These are phyloP conservation scores for Auricularia cornea DNA, from an alignment of 768 basidiomycete genomes.

Conservation along the genomic window DNA sequence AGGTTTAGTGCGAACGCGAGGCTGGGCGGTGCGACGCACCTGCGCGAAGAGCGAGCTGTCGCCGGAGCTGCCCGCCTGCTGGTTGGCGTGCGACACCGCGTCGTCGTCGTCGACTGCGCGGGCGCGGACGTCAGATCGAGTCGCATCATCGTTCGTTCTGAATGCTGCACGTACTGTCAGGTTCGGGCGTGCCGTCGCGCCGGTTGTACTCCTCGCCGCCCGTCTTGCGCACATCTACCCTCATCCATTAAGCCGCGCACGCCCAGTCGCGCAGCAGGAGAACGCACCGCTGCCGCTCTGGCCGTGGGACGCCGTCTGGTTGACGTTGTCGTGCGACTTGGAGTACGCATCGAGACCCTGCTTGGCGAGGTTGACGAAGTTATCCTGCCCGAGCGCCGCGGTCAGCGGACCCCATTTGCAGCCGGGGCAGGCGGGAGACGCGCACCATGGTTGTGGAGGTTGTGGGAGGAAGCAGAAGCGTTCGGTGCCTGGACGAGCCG, in stretches of 20 bases:
- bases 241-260: too few species aligned
- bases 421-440: too few species aligned
- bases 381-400: conserved; percentile 43
- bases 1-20: neutral
- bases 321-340: conserved; percentile 35
- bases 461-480: too few species aligned
- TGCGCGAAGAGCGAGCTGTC: conserved; percentile 46
- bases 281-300: neutral
- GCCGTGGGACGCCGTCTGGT: conserved; percentile 5
- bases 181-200: conserved; percentile 34
- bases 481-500: too few species aligned
- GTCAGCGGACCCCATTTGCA: too few species aligned
- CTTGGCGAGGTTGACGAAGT: conserved; percentile 62
- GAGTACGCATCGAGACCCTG: conserved; percentile 50
- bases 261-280: too few species aligned
- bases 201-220: conserved; percentile 59
- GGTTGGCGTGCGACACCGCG: conserved; percentile 46
- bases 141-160: conserved; percentile 7
- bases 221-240: conserved; percentile 31
- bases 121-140: conserved; percentile 11
- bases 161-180: conserved; percentile 14
- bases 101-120: conserved; percentile 54
- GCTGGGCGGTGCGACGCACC: conserved; percentile 1
- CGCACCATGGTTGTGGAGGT: too few species aligned
- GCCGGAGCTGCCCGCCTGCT: conserved; percentile 41